Base-by-base conservation (phyloP, 805 yeast genomes). In the Wickerhamomyces queroliae region DNA sequence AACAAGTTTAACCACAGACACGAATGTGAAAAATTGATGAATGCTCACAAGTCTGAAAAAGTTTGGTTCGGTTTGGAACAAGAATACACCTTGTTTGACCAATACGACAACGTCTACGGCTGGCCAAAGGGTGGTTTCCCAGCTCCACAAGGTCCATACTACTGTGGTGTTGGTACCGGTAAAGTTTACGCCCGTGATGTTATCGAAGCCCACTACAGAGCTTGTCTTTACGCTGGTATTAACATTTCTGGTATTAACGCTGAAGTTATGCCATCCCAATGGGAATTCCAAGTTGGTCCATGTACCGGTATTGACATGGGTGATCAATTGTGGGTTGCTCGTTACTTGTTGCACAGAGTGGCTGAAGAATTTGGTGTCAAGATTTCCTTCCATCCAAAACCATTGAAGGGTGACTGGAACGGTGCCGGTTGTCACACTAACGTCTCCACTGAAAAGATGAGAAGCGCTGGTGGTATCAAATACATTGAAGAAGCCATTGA, bases 61-160 rank as follows among this genome's bases (percentile, higher is more conserved):
- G 81, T 88, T 56, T 93, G 99, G 99, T 93, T 93, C 57, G 99
- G 99, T 69, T 76, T 93, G 58, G 99, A 93, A 73, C 99, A 93
- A 75, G 99, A 93, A 70, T 93, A 93, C 75, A 93, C 99, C 52
- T 71, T 93, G 64, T 86, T 93, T 61, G 99, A 93, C 67, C 83
- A 85, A 65, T 83, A 67, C 58, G 95, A 86, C 66, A 71, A 83
- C 58, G 89, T 84, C 47, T 93, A 90, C 69, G 98, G 96, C 51
- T 93, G 99, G 99, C 99, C 99, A 68, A 82, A 86, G 75, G 97
- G 97, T 57, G 99, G 98, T 48, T 93, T 78, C 95, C 99, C 99
- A 64, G 98, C 96, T 55, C 98, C 99, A 50, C 99, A 93, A 74
- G 99, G 99, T 53, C 99, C 99, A 47, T 93, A 93, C 84, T 93